Conservation (phyloP, 352 stramenopile genomes). For the Globisporangium nodosum region DNA sequence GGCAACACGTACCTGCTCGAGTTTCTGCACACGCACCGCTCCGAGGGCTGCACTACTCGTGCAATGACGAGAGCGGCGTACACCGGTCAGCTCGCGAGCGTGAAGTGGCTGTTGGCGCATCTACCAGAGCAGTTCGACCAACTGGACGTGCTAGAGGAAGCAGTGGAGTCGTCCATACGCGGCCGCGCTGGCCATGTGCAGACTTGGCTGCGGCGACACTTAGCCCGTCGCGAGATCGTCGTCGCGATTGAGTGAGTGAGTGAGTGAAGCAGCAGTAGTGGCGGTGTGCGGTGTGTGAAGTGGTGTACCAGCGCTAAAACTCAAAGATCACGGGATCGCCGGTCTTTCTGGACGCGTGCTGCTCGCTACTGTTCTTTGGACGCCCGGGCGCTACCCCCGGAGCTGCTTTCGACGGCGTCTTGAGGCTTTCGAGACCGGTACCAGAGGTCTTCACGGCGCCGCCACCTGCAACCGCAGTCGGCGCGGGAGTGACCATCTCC, state of each 20-base stretch:
- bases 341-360: background rate
- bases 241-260: background rate
- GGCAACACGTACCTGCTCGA: slow-evolving; percentile 30
- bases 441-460: background rate
- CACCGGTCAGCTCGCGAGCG: slow-evolving; percentile 25
- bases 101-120: slow-evolving; percentile 26
- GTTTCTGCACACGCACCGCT: slow-evolving; percentile 21
- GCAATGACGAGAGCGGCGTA: slow-evolving; percentile 24
- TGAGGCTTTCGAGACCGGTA: slow-evolving; percentile 2
- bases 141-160: slow-evolving; percentile 10
- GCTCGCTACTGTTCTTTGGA: background rate
- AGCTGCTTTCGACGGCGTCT: background rate
- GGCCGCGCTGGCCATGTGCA: slow-evolving; percentile 28
- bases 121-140: slow-evolving; percentile 18
- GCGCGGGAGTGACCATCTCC: slow-evolving; percentile 8
- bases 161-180: slow-evolving; percentile 16
- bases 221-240: slow-evolving; percentile 5
- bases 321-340: slow-evolving; percentile 6
- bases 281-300: background rate
- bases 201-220: slow-evolving; percentile 18
- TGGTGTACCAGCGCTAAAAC: slow-evolving; percentile 6
- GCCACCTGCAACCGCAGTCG: background rate
- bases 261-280: background rate
- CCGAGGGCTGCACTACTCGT: slow-evolving; percentile 20
- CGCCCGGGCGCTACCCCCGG: background rate